phyloP scores from a whole-genome alignment of 805 yeast species.

The Yamadazyma endophytica region DNA sequence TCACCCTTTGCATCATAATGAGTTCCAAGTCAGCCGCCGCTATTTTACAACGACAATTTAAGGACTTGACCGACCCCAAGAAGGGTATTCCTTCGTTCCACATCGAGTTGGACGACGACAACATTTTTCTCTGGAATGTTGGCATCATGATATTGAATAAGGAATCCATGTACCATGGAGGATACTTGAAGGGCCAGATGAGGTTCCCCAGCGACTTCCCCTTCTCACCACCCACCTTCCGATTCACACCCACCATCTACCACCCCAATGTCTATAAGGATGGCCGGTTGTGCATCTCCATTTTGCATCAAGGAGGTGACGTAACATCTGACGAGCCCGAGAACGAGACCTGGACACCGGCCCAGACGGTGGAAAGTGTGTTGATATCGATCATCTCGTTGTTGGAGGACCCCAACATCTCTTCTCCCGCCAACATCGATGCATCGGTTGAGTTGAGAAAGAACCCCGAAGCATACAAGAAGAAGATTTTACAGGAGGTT shows the following conservation, averaged over 20 bases:
- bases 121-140: conserved; percentile 68
- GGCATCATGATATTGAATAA: conserved; percentile 90
- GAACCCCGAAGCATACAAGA: conserved; percentile 70
- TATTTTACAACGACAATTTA: conserved; percentile 85
- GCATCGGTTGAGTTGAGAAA: conserved; percentile 90
- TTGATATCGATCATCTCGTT: conserved; percentile 86
- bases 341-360: conserved; percentile 91
- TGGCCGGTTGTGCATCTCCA: conserved; percentile 89
- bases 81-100: conserved; percentile 62
- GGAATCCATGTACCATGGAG: conserved; percentile 90
- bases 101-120: conserved; percentile 57
- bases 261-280: conserved; percentile 95
- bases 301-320: conserved; percentile 88
- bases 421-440: conserved; percentile 94
- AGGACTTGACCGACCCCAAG: conserved; percentile 90
- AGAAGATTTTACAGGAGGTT: conserved; percentile 75
- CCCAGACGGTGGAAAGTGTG: conserved; percentile 88
- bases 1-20: no score
- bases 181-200: conserved; percentile 93
- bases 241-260: conserved; percentile 88
- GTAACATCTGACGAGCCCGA: conserved; percentile 88
- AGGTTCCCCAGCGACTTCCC: conserved; percentile 90
- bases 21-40: conserved; percentile 68
- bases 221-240: conserved; percentile 85
- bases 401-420: conserved; percentile 88